Conservation (phyloP, 148 eudicot species). For the Chenopodium album region DNA sequence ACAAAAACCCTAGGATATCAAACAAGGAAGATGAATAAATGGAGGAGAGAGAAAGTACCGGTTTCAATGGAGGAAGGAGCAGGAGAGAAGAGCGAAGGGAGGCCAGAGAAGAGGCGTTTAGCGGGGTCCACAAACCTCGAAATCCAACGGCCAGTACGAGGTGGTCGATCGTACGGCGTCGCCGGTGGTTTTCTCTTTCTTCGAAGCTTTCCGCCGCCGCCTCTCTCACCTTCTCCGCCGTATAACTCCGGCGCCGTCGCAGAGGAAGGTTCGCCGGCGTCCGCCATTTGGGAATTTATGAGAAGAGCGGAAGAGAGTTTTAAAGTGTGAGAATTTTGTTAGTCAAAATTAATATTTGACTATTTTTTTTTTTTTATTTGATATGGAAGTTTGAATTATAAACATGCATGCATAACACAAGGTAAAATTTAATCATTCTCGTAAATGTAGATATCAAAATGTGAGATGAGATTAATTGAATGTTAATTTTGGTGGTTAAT, state of each 20-base stretch:
- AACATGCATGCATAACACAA: no score
- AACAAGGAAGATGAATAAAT: background rate
- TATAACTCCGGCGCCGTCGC: constrained; percentile 19
- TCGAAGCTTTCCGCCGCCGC: constrained; percentile 61
- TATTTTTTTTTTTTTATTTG: no score
- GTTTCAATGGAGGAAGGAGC: constrained; percentile 27
- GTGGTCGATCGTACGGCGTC: constrained; percentile 65
- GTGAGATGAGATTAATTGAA: no score
- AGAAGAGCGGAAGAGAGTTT: background rate
- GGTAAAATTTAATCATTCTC: no score
- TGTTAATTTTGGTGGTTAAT: no score
- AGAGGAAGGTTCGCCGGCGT: constrained; percentile 29
- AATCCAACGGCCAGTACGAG: constrained; percentile 42
- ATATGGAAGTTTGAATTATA: no score
- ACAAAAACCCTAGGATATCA: constrained; percentile 9
- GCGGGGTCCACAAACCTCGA: constrained; percentile 69
- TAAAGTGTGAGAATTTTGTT: background rate
- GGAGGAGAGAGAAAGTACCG: constrained; percentile 23
- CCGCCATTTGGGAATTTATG: constrained; percentile 9
- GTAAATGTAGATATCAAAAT: no score
- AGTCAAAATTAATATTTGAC: background rate
- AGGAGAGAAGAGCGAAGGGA: constrained; percentile 59
- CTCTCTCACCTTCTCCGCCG: constrained; percentile 34
- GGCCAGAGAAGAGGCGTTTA: constrained; percentile 53
- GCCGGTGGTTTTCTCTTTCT: constrained; percentile 46